Percentiles rank a stretch among this genome's conserved stretches.
Evolutionary conservation across 495 filamentous ascomycete species (phyloP).

Genomic region (Symbiotaphrina buchneri): DNA sequence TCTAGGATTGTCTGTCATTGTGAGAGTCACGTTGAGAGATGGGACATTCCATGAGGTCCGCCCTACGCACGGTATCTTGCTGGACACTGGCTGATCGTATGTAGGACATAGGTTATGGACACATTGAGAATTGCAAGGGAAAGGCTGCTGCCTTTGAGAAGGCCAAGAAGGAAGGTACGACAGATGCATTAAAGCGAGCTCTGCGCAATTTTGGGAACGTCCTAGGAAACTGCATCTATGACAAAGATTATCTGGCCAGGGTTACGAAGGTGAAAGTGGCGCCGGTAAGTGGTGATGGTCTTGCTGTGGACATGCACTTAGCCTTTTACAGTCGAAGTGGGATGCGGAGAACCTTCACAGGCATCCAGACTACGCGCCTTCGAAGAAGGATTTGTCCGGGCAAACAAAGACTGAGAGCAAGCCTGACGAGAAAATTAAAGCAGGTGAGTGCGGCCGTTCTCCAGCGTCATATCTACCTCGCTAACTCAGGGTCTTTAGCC

Average conservation of each 20-base stretch:
- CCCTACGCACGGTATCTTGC: neutral
- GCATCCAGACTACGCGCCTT: conserved; percentile 46
- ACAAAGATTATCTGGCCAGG: conserved; percentile 74
- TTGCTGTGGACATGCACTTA: conserved; percentile 2
- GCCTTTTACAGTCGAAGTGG: conserved; percentile 31
- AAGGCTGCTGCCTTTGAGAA: conserved; percentile 94
- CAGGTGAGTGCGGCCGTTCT: conserved; percentile 1
- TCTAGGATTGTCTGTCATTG: conserved; percentile 67
- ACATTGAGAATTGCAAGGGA: conserved; percentile 84
- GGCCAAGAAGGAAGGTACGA: conserved; percentile 93
- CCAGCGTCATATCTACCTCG: conserved; percentile 6
- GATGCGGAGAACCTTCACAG: conserved; percentile 56
- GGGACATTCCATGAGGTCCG: conserved; percentile 73
- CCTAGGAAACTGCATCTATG: conserved; percentile 91
- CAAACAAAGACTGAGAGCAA: no score
- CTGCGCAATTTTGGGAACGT: conserved; percentile 89
- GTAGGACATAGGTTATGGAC: conserved; percentile 81
- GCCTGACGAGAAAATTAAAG: conserved; percentile 14
- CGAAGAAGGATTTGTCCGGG: no score
- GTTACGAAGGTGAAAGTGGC: conserved; percentile 60
- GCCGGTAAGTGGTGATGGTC: conserved; percentile 18
- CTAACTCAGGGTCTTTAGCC: conserved; percentile 6
- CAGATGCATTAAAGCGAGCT: conserved; percentile 77
- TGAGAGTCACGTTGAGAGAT: conserved; percentile 73
- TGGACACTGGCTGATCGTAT: neutral